Base-by-base conservation (phyloP, 768 basidiomycete genomes). In the Dictyophora rubrovolvata region DNA sequence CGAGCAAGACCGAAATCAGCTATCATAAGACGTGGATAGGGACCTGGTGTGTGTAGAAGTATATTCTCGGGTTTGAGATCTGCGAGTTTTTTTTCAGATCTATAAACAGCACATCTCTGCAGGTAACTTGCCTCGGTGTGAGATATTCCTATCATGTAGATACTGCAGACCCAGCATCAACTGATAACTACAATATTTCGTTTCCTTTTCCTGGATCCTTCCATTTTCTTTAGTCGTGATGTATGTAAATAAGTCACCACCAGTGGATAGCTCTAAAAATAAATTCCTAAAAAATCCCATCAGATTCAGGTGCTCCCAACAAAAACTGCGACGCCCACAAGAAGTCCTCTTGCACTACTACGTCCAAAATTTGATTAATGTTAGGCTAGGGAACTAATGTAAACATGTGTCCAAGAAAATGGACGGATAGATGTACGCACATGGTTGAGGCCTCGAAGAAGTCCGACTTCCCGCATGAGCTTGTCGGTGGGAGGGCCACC, bases 1-100 rank as follows among this genome's bases (percentile, higher is more conserved):
- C 89, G 82, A 10, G 90, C 90, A 17, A 91, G 80, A 9, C 90
- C 90, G 67, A 93, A 93, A 69, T 93, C 90, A 18, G 90, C 90
- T 42, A 93, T 85, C 54, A 89, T 77, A 46, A 93, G 83, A 46
- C 86, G 86, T 53, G 90, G 90, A 67, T 89, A 93, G 2, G 87
- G 81, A 10, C 89, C 90, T n/a, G 90, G 87, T 5, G 80, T 75
- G 64, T 83, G 75, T 4, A 93, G 75, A 14, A 93, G 75, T 46
- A 93, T 86, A 63, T 93, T 93, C 72, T 93, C 90, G 23, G 90
- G 90, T 89, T 84, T 63, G n/a, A 14, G n/a, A 16, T 21, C 48
- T 33, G 53, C 35, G 28, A 22, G 18, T 42, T 18, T 54, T 50
- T 36, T 35, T 55, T 48, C 16, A 16, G 17, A 22, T n/a, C n/a